Conservation (phyloP, 2,329 filamentous ascomycete species). For the Tolypocladium endophyticum region DNA sequence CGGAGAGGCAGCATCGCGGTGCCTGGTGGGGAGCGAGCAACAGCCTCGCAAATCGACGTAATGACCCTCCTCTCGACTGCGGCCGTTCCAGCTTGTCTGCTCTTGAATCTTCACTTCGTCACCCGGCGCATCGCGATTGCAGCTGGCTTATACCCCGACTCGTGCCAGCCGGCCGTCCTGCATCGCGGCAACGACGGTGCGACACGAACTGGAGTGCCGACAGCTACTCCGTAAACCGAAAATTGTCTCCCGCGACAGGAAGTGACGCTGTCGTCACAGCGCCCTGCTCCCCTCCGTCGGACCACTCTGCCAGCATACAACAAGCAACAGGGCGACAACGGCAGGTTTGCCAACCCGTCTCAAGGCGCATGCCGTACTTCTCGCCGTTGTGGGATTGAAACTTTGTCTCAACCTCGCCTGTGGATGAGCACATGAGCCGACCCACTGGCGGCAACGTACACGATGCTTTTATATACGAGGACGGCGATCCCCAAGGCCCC, state of each 20-base stretch:
- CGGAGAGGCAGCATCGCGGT: not conserved
- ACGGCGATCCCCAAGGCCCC: conserved; percentile 46
- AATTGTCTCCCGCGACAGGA: no score
- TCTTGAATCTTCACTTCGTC: not conserved
- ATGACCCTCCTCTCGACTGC: not conserved
- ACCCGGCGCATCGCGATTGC: not conserved
- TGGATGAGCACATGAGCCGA: not conserved
- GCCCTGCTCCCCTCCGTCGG: no score
- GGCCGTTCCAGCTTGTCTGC: not conserved
- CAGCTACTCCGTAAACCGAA: not conserved
- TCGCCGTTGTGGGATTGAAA: not conserved
- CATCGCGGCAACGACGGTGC: not conserved
- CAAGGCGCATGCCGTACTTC: no score
- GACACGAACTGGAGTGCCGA: not conserved
- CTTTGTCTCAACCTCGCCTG: not conserved
- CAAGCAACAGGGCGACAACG: not conserved
- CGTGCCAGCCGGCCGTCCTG: not conserved
- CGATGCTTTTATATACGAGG: conserved; percentile 49
- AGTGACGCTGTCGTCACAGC: not conserved
- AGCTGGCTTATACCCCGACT: not conserved
- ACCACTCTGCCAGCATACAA: not conserved
- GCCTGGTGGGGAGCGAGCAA: not conserved
- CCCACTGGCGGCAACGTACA: not conserved
- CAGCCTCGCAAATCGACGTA: not conserved
- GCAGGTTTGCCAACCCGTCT: not conserved